phyloP scores from a whole-genome alignment of 345 rosid species.

The Eucalyptus guilfoylei region DNA sequence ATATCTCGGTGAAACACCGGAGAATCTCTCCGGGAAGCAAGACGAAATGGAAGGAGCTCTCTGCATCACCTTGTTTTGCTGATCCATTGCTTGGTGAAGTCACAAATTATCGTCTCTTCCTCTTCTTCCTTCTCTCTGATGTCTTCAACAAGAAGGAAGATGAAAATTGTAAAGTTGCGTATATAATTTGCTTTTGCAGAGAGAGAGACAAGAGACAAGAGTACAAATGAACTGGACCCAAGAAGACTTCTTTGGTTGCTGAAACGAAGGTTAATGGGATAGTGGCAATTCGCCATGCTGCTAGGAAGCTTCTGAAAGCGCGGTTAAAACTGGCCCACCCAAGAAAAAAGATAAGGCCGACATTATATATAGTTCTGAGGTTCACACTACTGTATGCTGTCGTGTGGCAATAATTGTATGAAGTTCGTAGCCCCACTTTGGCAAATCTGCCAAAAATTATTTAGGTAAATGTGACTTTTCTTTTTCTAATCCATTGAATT shows the following conservation, averaged over 20 bases:
- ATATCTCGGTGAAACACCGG: background rate
- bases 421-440: background rate
- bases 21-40: background rate
- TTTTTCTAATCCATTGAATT: background rate
- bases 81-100: background rate
- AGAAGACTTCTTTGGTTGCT: background rate
- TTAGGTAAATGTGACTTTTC: background rate
- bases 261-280: background rate
- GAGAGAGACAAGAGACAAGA: background rate
- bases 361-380: background rate
- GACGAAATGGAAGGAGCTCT: background rate
- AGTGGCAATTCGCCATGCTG: background rate
- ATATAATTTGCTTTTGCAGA: background rate
- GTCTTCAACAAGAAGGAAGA: background rate
- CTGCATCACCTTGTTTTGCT: background rate
- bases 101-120: background rate
- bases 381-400: background rate
- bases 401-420: background rate
- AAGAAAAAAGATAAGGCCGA: rapidly evolving
- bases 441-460: background rate
- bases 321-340: background rate
- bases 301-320: background rate
- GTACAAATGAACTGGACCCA: background rate
- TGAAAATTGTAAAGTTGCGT: rapidly evolving
- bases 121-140: background rate